Percentiles rank a stretch among this genome's conserved stretches.
These are phyloP conservation scores for Jacaranda copaia DNA, from an alignment of 257 asterid species.

Conservation along the genomic window DNA sequence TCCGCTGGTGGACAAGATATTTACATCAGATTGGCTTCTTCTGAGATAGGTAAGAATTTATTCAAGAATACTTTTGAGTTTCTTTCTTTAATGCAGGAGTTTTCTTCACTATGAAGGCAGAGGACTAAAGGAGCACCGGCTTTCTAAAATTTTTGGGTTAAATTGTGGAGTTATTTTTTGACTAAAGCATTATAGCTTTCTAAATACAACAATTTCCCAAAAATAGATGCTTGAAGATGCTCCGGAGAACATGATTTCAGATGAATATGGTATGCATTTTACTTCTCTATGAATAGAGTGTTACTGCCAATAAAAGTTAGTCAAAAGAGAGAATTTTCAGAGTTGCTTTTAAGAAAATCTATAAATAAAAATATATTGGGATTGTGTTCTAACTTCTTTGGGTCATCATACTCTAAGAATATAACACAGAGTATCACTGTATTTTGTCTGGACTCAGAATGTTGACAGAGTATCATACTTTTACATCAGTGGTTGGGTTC, in stretches of 20 bases:
- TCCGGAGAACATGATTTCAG: not conserved
- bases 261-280: not conserved
- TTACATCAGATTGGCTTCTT: conserved; percentile 27
- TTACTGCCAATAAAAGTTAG: not conserved
- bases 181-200: no score
- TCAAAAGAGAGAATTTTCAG: not conserved
- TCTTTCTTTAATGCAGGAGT: not conserved
- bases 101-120: not conserved
- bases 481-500: not conserved
- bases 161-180: no score
- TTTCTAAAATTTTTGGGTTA: no score
- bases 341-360: not conserved
- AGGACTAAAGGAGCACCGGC: not conserved
- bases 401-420: not conserved
- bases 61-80: not conserved
- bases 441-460: not conserved
- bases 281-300: not conserved
- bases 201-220: no score
- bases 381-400: not conserved
- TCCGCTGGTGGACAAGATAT: not conserved
- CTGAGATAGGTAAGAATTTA: conserved; percentile 6
- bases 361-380: not conserved
- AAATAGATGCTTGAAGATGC: not conserved
- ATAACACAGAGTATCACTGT: not conserved
- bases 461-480: conserved; percentile 6